Percentiles rank a stretch among this genome's conserved stretches.
Evolutionary conservation across 768 basidiomycete species (phyloP).

Genomic region (Neoboletus magnificus): DNA sequence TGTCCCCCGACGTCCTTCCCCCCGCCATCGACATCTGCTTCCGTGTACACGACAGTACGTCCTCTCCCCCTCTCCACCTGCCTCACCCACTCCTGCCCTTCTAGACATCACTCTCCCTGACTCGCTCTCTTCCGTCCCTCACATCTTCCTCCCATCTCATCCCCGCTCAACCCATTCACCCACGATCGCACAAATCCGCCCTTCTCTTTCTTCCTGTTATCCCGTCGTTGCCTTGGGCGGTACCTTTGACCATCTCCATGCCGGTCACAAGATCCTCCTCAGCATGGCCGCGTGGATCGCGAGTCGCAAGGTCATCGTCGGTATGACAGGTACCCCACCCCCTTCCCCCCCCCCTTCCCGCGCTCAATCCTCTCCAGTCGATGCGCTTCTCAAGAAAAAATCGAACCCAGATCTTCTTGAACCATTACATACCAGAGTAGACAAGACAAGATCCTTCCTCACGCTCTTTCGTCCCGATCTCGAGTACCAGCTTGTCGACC

Average conservation of each 20-base stretch:
- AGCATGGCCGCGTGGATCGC: conserved; percentile 90
- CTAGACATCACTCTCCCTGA: conserved; percentile 40
- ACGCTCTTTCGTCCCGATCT: conserved; percentile 64
- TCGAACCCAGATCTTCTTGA: conserved; percentile 66
- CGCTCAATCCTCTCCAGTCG: conserved; percentile 45
- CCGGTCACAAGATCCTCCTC: conserved; percentile 95
- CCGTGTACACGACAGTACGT: conserved; percentile 44
- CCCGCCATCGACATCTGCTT: conserved; percentile 42
- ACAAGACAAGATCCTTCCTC: conserved; percentile 65
- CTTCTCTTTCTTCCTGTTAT: conserved; percentile 26
- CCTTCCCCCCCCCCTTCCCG: conserved; percentile 2
- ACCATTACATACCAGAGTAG: conserved; percentile 51
- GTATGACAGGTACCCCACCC: conserved; percentile 65
- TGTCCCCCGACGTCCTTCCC: conserved; percentile 41
- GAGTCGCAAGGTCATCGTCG: conserved; percentile 77
- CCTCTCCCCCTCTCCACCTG: background rate
- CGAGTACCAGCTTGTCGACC: conserved; percentile 63
- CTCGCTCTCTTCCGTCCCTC: conserved; percentile 38
- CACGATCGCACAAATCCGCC: background rate
- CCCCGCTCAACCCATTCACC: conserved; percentile 4
- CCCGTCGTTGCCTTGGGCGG: conserved; percentile 89
- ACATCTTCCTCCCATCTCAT: conserved; percentile 13
- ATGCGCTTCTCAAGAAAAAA: conserved; percentile 69
- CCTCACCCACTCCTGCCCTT: conserved; percentile 7
- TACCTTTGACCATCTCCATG: conserved; percentile 96